Evolutionary conservation across 768 basidiomycete genomes (phyloP), one percentile per base, ranked within the genome.

Genomic region (Strobilomyces echinocephalus): DNA sequence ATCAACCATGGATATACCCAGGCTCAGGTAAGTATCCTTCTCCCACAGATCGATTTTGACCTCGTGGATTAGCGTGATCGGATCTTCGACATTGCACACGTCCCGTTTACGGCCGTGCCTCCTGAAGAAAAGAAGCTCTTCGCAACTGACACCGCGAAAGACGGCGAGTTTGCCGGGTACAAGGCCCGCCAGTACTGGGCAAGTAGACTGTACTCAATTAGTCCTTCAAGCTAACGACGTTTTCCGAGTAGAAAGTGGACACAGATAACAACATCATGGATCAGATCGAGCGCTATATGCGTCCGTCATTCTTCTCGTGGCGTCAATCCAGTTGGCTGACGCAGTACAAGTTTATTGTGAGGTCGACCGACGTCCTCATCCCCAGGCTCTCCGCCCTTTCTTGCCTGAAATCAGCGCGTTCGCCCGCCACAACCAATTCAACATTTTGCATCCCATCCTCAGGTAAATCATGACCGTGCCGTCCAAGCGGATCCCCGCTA

Each of bases 211-310:
- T 15, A 0, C 44, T 8, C 20, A 4, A 14, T 30, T 28, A 5
- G 8, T 46, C 40, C 30, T 11, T 24, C 30, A 10, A 5, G 26
- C 11, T 33, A 12, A 20, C 18, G 16, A 34, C 21, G 8, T 39
- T 44, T 40, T 4, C 30, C 35, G 33, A n/a, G 2, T 47, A 85
- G 84, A 78, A 80, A 49, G 77, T 85, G 21, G 79, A 79, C 42
- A 72, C 74, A 5, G 50, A 56, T 0, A 56, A 55, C n/a, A 80
- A 81, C 5, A 77, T 86, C 30, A 74, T 63, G n/a, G 84, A 87
- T 61, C 81, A 85, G 57, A 67, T 85, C 18, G 83, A 85, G 56
- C 74, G 80, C 35, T 85, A 85, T 59, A 79, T 76, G 57, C 69
- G 83, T 84, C 52, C 31, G 78, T 64, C 1, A 8, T 26, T 30